These are phyloP conservation scores for Apiotrichum akiyoshidainum DNA, from an alignment of 1,284 basidiomycete genomes.

Conservation along the genomic window DNA sequence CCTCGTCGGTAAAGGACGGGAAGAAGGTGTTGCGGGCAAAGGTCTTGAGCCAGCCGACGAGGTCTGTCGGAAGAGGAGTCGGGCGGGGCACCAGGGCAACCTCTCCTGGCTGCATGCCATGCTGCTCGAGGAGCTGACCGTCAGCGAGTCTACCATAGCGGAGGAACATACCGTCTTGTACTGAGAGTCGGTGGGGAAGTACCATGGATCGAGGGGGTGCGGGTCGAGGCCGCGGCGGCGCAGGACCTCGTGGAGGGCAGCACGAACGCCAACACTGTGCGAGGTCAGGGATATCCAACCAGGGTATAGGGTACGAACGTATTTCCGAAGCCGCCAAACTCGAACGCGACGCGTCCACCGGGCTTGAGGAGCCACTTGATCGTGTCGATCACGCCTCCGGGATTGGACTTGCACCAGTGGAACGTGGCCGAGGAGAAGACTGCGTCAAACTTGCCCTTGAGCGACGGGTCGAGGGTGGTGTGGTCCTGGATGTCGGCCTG, in stretches of 20 bases:
- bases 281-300: background rate
- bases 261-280: constrained; percentile 56
- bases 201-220: constrained; percentile 68
- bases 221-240: constrained; percentile 61
- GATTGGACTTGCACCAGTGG: constrained; percentile 79
- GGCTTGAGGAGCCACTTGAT: constrained; percentile 62
- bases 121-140: constrained; percentile 58
- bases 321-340: constrained; percentile 67
- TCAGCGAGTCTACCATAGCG: constrained; percentile 3
- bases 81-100: constrained; percentile 65
- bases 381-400: constrained; percentile 61
- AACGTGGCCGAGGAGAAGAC: constrained; percentile 74
- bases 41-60: constrained; percentile 67
- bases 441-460: constrained; percentile 48
- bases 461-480: constrained; percentile 18
- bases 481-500: constrained; percentile 39
- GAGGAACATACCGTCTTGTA: constrained; percentile 58
- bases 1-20: constrained; percentile 55
- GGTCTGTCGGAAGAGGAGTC: constrained; percentile 61
- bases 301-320: constrained; percentile 21
- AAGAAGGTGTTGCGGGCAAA: constrained; percentile 65
- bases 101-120: constrained; percentile 59
- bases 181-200: constrained; percentile 67
- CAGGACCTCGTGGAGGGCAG: constrained; percentile 60
- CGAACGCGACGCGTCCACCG: constrained; percentile 67